Base-by-base conservation (phyloP, 2,329 filamentous ascomycete species). In the Colletotrichum sp. region DNA sequence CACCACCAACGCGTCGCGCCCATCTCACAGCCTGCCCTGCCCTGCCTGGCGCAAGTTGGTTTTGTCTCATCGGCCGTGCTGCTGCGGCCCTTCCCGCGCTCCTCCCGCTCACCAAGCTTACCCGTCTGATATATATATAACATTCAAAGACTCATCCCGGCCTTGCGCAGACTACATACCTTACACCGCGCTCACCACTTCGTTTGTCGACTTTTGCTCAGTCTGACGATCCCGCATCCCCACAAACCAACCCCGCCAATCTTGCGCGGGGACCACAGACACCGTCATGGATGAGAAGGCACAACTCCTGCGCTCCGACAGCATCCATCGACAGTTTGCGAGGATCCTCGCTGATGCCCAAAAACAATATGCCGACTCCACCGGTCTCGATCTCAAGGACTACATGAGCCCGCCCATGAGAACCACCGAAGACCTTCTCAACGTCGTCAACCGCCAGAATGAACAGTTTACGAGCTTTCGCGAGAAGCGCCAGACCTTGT, bases 401-500 rank as follows among this genome's bases (percentile, higher is more conserved):
- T 85, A 82, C 69, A 72, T 82, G 64, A 77, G 79, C 28, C 84
- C 84, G 4, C 81, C 82, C 9, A 81, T 86, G 67, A 79, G 67
- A 14, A 80, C 81, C 0, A 74, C 86, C 13, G 78, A 81, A 12
- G 82, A 85, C 28, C 78, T 86, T 16, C 70, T 81, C 16, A 73
- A 69, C 4, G 80, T 82, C 16, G 62, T 87, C n/a, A 82, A 81
- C 14, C 71, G 75, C 8, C 81, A 85, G 55, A 86, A 87, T 78
- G 79, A 81, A 4, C 76, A 81, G 28, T 87, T 87, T 61, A 56
- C 75, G 7, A 75, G 80, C n/a, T 87, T 86, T 68, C 82, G 85
- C 12, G 81, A 81, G 36, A 84, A 80, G 69, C 79, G 81, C 1
- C 81, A 83, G 30, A 77, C 75, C 18, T 74, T 87, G 34, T 86